phyloP scores from a whole-genome alignment of 2,329 filamentous ascomycete species.

The Colletotrichum tropicale region DNA sequence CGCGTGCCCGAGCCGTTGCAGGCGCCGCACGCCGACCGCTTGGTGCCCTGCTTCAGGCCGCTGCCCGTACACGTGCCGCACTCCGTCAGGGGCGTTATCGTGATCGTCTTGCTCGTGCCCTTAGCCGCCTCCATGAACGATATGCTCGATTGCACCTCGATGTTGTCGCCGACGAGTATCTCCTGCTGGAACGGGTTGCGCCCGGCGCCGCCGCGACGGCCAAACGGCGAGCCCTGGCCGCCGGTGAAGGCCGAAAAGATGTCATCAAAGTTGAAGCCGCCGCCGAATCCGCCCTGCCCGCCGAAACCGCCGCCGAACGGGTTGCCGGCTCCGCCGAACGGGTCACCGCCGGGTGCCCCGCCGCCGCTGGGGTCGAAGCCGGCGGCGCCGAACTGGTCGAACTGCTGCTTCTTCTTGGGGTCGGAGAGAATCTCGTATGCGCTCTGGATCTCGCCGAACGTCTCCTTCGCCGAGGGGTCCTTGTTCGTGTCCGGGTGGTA shows the following conservation, averaged over 20 bases:
- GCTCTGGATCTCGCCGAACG: slow-evolving; percentile 89
- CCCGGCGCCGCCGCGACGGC: slow-evolving; percentile 46
- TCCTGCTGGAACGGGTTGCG: slow-evolving; percentile 77
- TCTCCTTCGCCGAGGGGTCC: slow-evolving; percentile 89
- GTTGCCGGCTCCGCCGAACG: slow-evolving; percentile 67
- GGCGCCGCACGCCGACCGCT: slow-evolving; percentile 73
- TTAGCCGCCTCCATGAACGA: slow-evolving; percentile 97
- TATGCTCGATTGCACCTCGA: slow-evolving; percentile 91
- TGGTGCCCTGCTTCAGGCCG: slow-evolving; percentile 82
- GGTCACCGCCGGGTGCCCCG: slow-evolving; percentile 54
- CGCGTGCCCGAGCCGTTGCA: slow-evolving; percentile 88
- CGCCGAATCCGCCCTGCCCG: slow-evolving; percentile 72
- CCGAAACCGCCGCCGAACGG: slow-evolving; percentile 64
- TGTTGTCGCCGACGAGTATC: slow-evolving; percentile 90
- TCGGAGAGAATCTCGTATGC: slow-evolving; percentile 95
- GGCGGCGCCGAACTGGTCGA: slow-evolving; percentile 86
- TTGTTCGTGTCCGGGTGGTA: slow-evolving; percentile 99
- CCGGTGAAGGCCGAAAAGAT: slow-evolving; percentile 86
- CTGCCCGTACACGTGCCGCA: slow-evolving; percentile 85
- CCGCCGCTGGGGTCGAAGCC: slow-evolving; percentile 82
- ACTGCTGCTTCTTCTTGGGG: slow-evolving; percentile 89
- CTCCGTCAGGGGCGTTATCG: slow-evolving; percentile 78
- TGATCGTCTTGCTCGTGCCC: slow-evolving; percentile 86
- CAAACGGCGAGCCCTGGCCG: slow-evolving; percentile 56
- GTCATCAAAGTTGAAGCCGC: slow-evolving; percentile 95